A percentile compares a stretch with the other conserved stretches of the same genome.
Evolutionary conservation across 1,139 yeast genomes (phyloP).

Genomic region (Pichia inconspicua): DNA sequence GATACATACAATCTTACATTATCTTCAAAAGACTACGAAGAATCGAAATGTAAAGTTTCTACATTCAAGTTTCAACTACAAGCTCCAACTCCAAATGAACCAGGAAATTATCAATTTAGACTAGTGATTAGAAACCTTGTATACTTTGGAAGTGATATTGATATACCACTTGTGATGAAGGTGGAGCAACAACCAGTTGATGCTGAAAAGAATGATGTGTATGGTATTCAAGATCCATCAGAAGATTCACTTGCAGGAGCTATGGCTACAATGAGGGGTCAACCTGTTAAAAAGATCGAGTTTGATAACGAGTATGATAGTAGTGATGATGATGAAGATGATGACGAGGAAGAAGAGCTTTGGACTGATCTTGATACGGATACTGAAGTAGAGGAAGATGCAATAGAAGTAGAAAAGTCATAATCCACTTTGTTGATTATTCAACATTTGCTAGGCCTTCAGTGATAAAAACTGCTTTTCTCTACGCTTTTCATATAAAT

Average conservation of each 20-base stretch:
- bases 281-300: constrained; percentile 31
- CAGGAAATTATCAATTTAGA: constrained; percentile 60
- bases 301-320: constrained; percentile 30
- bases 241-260: constrained; percentile 64
- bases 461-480: no score
- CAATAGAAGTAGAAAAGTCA: constrained; percentile 4
- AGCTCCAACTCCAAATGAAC: constrained; percentile 61
- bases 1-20: constrained; percentile 51
- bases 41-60: constrained; percentile 47
- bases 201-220: constrained; percentile 34
- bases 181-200: constrained; percentile 46
- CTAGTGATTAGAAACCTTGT: constrained; percentile 55
- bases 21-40: constrained; percentile 41
- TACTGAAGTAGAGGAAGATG: constrained; percentile 28
- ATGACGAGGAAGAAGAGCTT: constrained; percentile 44
- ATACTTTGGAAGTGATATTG: constrained; percentile 66
- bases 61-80: constrained; percentile 69
- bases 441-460: neutral
- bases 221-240: constrained; percentile 58
- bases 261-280: constrained; percentile 53
- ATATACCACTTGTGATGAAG: constrained; percentile 54
- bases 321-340: constrained; percentile 35
- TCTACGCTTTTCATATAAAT: no score
- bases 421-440: neutral
- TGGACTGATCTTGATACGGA: constrained; percentile 31